These are phyloP conservation scores for Rhizopus microsporus DNA, from an alignment of 371 early-diverging fungal species.

Conservation along the genomic window DNA sequence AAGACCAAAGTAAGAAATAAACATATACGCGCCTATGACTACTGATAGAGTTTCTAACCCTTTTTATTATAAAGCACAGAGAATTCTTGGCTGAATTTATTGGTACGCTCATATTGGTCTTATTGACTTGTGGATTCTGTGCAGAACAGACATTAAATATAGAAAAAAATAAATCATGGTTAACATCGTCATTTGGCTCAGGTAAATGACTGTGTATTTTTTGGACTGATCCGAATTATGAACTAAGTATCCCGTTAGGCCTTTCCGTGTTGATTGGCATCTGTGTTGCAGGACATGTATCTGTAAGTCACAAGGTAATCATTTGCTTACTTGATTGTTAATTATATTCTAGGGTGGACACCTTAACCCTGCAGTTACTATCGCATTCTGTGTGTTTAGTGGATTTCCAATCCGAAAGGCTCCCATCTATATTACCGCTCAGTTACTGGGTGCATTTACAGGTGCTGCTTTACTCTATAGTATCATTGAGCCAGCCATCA, in stretches of 20 bases:
- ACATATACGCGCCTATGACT: too few relatives aligned
- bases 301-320: constrained; percentile 46
- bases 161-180: constrained; percentile 35
- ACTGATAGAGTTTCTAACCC: not conserved
- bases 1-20: not conserved
- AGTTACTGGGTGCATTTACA: constrained; percentile 71
- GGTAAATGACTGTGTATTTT: constrained; percentile 25
- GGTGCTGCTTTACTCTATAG: constrained; percentile 73
- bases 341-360: constrained; percentile 64
- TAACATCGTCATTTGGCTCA: constrained; percentile 37
- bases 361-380: constrained; percentile 79
- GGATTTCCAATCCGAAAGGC: constrained; percentile 70
- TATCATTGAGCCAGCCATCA: constrained; percentile 56
- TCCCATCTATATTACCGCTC: constrained; percentile 61
- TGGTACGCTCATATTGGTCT: constrained; percentile 72
- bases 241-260: constrained; percentile 19
- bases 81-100: constrained; percentile 82
- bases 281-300: constrained; percentile 73
- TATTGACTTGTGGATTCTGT: constrained; percentile 69
- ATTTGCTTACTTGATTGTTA: not conserved
- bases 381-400: constrained; percentile 68
- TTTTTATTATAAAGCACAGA: constrained; percentile 38
- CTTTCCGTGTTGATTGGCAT: constrained; percentile 50
- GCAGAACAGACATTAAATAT: constrained; percentile 50
- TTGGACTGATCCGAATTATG: not conserved